These are phyloP conservation scores for Arctostaphylos glauca DNA, from an alignment of 148 eudicot genomes.

Conservation along the genomic window DNA sequence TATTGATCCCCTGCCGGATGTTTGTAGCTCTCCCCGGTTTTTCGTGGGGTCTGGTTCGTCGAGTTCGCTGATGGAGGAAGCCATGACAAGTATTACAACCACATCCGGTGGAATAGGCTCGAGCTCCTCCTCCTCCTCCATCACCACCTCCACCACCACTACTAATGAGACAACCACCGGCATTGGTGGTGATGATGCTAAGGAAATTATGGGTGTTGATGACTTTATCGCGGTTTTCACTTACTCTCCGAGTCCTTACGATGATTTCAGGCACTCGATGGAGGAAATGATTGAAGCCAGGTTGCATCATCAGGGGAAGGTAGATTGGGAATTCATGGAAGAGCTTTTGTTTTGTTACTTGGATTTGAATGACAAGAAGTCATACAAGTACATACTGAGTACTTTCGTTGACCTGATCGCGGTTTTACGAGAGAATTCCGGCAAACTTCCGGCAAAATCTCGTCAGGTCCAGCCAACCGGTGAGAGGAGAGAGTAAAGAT, in stretches of 20 bases:
- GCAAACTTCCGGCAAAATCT: constrained; percentile 14
- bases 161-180: not conserved
- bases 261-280: constrained; percentile 76
- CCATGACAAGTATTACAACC: constrained; percentile 3
- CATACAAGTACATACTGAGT: constrained; percentile 50
- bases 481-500: not conserved
- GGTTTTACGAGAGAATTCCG: constrained; percentile 25
- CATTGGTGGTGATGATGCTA: not conserved
- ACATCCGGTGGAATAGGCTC: constrained; percentile 28
- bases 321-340: constrained; percentile 82
- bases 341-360: constrained; percentile 66
- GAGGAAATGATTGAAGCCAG: constrained; percentile 56
- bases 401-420: constrained; percentile 67
- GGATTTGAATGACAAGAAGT: constrained; percentile 66
- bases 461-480: no score
- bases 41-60: constrained; percentile 43
- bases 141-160: not conserved
- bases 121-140: not conserved
- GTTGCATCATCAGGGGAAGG: constrained; percentile 30
- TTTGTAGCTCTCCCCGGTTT: constrained; percentile 43
- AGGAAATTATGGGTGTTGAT: constrained; percentile 19
- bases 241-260: constrained; percentile 53
- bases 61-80: constrained; percentile 43
- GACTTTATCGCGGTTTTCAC: constrained; percentile 58
- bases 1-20: constrained; percentile 35